Evolutionary conservation across 2,329 filamentous ascomycete species (phyloP), one percentile per base, ranked within the genome.

Genomic region (Cordyceps pruinosa): DNA sequence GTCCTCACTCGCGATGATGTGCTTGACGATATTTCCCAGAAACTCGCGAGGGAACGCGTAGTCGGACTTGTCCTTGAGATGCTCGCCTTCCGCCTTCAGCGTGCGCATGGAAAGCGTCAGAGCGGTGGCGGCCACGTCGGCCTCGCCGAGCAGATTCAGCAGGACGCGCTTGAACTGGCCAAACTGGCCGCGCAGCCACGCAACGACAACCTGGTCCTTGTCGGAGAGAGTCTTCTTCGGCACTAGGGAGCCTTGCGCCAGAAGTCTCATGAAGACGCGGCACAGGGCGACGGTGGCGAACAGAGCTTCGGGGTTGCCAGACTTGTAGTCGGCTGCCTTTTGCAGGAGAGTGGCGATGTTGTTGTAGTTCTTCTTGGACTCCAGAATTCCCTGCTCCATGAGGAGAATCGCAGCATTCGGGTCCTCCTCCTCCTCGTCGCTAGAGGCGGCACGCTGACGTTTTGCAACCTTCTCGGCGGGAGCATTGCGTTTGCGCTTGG

Each of bases 321-420:
- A 75, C 66, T 80, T 62, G 50, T 66, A 69, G 69, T 37, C 84
- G 72, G 65, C 84, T 45, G 73, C 71, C 17, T 64, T 80, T 42
- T 79, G 79, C 46, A 96, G 76, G 37, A 97, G 74, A 12, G 80
- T 82, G 8, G 84, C 80, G 66, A 97, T 93, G 68, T 96, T 90
- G 77, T 96, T 96, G 78, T 95, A 96, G 73, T 96, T 83, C 71
- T 91, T 90, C 67, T 85, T 88, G 50, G 91, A 96, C 70, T 94
- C 86, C 60, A 91, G 74, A 56, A 97, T 91, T 58, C 89, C 86
- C 61, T 83, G 79, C 74, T 97, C 92, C 56, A 97, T 80, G 55
- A 83, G 74, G 42, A 93, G 73, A 59, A 96, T 89, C 61, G 84
- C 81, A 57, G 82, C 78, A 68, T 87, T 81, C 46, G 76, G 70